phyloP scores from a whole-genome alignment of 2,329 filamentous ascomycete species.

The Ophiostoma ips region DNA sequence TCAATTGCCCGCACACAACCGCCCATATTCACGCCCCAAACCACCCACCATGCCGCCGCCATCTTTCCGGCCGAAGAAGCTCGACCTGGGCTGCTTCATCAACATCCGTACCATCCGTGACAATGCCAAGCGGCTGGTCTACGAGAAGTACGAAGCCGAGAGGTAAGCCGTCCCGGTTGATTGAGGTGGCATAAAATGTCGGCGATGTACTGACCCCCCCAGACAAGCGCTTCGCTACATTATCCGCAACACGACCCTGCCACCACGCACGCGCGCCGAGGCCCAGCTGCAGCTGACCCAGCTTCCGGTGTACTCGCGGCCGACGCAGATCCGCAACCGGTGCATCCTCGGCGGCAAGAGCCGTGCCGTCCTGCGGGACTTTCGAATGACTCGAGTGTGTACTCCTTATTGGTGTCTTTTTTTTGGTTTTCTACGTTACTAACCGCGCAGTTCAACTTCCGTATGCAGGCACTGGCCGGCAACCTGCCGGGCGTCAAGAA shows the following conservation, averaged over 20 bases:
- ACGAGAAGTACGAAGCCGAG: constrained; percentile 73
- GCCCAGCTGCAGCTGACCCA: constrained; percentile 85
- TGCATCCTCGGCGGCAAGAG: constrained; percentile 87
- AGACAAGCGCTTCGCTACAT: constrained; percentile 91
- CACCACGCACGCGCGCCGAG: constrained; percentile 68
- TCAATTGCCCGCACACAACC: neutral
- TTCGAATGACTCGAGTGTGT: constrained; percentile 71
- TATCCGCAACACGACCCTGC: constrained; percentile 80
- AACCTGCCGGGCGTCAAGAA: constrained; percentile 86
- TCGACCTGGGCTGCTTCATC: constrained; percentile 77
- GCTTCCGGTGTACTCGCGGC: constrained; percentile 91
- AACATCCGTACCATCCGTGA: constrained; percentile 83
- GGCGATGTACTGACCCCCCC: neutral
- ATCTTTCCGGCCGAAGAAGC: constrained; percentile 82
- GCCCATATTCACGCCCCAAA: neutral
- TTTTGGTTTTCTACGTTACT: constrained; percentile 2
- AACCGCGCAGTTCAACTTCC: constrained; percentile 67
- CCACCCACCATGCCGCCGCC: constrained; percentile 20
- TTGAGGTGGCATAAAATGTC: too few species aligned
- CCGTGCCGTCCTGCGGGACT: constrained; percentile 81
- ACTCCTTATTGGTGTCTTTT: neutral
- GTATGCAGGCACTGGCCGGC: constrained; percentile 74
- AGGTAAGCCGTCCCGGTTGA: too few species aligned
- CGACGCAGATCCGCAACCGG: constrained; percentile 86
- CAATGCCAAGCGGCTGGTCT: constrained; percentile 92